phyloP scores from a whole-genome alignment of 371 early-diverging fungal genomes.

The Rhizopus delemar region DNA sequence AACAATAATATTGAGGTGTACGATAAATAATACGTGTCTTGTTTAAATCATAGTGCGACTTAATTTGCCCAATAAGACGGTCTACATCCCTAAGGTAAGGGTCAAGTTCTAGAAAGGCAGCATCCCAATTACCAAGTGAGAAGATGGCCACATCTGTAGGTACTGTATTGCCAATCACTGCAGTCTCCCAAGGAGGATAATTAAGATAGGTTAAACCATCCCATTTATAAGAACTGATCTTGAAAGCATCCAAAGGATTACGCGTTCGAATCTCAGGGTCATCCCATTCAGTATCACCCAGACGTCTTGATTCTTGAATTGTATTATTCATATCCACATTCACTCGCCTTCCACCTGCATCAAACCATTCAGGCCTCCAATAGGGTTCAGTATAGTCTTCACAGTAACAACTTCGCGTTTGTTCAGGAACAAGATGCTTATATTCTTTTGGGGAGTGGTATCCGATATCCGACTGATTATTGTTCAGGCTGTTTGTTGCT shows the following conservation, averaged over 20 bases:
- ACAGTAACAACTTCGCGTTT: constrained; percentile 47
- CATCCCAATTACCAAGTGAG: constrained; percentile 58
- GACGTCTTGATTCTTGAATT: constrained; percentile 2
- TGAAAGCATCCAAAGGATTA: constrained; percentile 10
- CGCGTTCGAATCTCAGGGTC: background rate
- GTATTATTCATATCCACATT: constrained; percentile 23
- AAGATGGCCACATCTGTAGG: constrained; percentile 32
- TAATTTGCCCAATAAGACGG: constrained; percentile 29
- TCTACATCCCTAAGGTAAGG: constrained; percentile 34
- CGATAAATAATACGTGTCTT: constrained; percentile 47
- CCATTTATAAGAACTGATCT: constrained; percentile 46
- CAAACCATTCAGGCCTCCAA: constrained; percentile 41
- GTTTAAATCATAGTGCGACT: constrained; percentile 26
- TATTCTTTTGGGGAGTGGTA: constrained; percentile 20
- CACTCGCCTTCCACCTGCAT: constrained; percentile 25
- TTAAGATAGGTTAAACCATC: constrained; percentile 55
- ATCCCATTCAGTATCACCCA: constrained; percentile 29
- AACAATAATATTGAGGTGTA: constrained; percentile 58
- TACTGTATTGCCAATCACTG: constrained; percentile 20
- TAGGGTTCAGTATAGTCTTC: constrained; percentile 48
- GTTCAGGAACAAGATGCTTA: background rate
- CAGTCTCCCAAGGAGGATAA: constrained; percentile 35
- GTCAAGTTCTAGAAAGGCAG: constrained; percentile 41
- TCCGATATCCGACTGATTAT: background rate
- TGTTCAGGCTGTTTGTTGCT: background rate